Evolutionary conservation across 1,284 basidiomycete genomes (phyloP), one percentile per base, ranked within the genome.

Genomic region (Ganoderma resinaceum): DNA sequence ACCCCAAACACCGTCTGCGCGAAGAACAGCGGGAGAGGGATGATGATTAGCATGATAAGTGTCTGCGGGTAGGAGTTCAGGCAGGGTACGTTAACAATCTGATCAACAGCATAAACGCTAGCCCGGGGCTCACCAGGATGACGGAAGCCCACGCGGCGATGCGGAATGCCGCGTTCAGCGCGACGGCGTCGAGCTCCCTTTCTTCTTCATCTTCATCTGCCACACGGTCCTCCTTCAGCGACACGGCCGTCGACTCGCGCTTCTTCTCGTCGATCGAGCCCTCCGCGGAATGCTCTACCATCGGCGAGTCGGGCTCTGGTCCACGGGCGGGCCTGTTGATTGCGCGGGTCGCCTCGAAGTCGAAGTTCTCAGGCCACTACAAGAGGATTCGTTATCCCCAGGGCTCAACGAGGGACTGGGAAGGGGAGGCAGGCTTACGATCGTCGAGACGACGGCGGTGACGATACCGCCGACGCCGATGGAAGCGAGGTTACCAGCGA

Each of bases 401-500:
- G 8, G 23, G 9, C 37, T n/a, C 9, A 16, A 40, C n/a, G 43
- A 46, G 20, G 16, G 7, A 20, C 9, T 12, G 37, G 37, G 43
- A 46, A 46, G 2, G 20, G 20, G 20, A 46, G 11, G 8, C 40
- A 49, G 4, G 52, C 88, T 70, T 74, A 90, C 89, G 58, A 94
- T 80, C 57, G 89, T 78, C 0, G 93, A 94, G 53, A 86, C 83
- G 0, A 81, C 82, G 35, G 90, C 82, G 0, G 94, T 87, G 73
- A 98, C 83, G 68, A 98, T 90, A 1, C 86, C 93, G 8, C 95
- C 94, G 29, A 94, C 85, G 26, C 90, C 90, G 73, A 98, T 94
- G 0, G 95, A 91, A 0, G 94, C 92, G 16, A 97, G 82, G 80
- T 97, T 97, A 6, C 96, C 95, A 0, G 95, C 91, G 20, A 97